A percentile compares a stretch with the other conserved stretches of the same genome.
phyloP scores from a whole-genome alignment of 2,329 filamentous ascomycete species.

The Epichloe amarillans region DNA sequence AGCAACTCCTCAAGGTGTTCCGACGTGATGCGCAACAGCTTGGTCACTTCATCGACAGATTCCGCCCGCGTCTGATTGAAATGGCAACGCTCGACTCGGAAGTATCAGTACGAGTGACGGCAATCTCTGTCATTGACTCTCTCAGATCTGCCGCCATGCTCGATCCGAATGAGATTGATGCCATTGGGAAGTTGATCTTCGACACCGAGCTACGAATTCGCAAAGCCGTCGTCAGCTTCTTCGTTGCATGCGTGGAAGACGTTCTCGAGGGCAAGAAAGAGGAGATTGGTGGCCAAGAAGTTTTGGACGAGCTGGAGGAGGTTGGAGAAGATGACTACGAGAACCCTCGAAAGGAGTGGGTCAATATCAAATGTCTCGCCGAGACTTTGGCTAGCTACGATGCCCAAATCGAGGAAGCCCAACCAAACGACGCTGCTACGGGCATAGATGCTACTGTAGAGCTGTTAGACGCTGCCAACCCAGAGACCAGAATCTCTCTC shows the following conservation, averaged over 20 bases:
- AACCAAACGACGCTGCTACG: conserved; percentile 29
- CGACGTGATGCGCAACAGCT: conserved; percentile 70
- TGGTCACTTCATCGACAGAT: conserved; percentile 86
- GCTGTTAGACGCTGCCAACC: conserved; percentile 47
- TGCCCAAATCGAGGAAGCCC: conserved; percentile 47
- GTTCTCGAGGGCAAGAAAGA: conserved; percentile 68
- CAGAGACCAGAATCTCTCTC: conserved; percentile 72
- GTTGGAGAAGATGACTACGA: conserved; percentile 65
- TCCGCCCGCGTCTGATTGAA: conserved; percentile 75
- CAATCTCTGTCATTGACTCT: conserved; percentile 69
- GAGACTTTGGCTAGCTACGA: conserved; percentile 78
- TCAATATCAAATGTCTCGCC: conserved; percentile 80
- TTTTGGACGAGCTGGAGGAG: conserved; percentile 60
- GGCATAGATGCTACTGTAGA: conserved; percentile 37
- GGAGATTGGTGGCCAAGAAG: conserved; percentile 69
- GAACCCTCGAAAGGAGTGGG: conserved; percentile 68
- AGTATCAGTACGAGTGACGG: conserved; percentile 61
- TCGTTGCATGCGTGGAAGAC: conserved; percentile 75
- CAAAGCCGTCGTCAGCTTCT: conserved; percentile 82
- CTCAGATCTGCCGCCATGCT: conserved; percentile 75
- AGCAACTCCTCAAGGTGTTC: conserved; percentile 69
- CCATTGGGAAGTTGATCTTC: conserved; percentile 76
- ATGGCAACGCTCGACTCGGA: conserved; percentile 85
- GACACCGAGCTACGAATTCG: conserved; percentile 75
- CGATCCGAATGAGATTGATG: conserved; percentile 83